Percentiles rank a stretch among this genome's conserved stretches.
phyloP scores from a whole-genome alignment of 768 basidiomycete species.

The Amanita molliuscula region DNA sequence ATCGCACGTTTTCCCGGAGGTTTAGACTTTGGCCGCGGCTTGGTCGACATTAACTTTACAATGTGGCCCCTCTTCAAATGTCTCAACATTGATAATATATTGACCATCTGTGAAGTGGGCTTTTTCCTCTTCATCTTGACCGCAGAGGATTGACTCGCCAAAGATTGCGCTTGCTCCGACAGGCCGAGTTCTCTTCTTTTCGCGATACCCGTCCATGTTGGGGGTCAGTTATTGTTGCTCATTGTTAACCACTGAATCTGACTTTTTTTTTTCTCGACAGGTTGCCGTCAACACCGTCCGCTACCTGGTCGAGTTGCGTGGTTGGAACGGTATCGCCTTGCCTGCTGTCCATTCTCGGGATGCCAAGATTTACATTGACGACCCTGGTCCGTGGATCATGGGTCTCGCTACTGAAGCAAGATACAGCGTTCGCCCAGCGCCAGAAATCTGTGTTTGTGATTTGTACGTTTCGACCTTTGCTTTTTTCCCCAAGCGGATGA shows the following conservation, averaged over 20 bases:
- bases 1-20: constrained; percentile 90
- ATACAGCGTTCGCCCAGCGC: constrained; percentile 60
- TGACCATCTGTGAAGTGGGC: constrained; percentile 81
- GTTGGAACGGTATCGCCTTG: constrained; percentile 86
- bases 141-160: not conserved
- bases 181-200: constrained; percentile 72
- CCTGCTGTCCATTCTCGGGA: constrained; percentile 81
- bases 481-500: not conserved
- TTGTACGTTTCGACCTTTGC: constrained; percentile 39
- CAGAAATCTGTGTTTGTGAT: constrained; percentile 85
- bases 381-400: constrained; percentile 95
- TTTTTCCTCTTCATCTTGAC: not conserved
- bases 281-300: constrained; percentile 86
- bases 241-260: constrained; percentile 2
- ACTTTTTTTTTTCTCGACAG: constrained; percentile 21
- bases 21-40: constrained; percentile 81
- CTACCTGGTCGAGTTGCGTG: constrained; percentile 86
- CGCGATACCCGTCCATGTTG: constrained; percentile 85
- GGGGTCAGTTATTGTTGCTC: constrained; percentile 37
- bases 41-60: constrained; percentile 91
- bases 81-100: constrained; percentile 85
- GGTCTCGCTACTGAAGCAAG: constrained; percentile 81
- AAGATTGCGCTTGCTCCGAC: constrained; percentile 69
- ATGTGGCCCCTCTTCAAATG: constrained; percentile 97
- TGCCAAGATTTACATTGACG: constrained; percentile 88